Evolutionary conservation across 192 early-diverging fungal species (phyloP), one percentile per base, ranked within the genome.

Genomic region (Backusella australiensis): DNA sequence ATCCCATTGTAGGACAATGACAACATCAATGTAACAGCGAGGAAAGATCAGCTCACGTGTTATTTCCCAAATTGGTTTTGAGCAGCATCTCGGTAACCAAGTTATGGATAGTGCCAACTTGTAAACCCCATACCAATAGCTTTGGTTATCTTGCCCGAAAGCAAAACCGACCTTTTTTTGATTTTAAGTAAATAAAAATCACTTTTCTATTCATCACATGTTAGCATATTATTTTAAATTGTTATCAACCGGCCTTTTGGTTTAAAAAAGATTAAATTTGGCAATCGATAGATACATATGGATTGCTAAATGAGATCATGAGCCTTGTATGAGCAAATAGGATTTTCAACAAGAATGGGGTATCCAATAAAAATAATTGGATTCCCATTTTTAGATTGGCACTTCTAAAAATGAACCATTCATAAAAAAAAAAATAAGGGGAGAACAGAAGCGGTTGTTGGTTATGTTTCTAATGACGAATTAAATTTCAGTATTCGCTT

Each of bases 71-170:
- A 29, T 63, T 63, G 56, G 21, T 9, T 49, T 4, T 49, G 12
- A 63, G 56, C 56, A 63, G 56, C 11, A 63, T 23, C 23, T 29
- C 4, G 21, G 56, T 63, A 63, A 14, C 56, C 56, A 29, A 26
- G 56, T 29, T 12, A 29, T 29, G 21, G 56, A 12, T 29, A 8
- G 56, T 29, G 26, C 26, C 8, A 29, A 63, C 53, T 23, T 56
- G 53, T n/a, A 14, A 63, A 29, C 2, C 14, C 26, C 8, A 63
- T 63, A 63, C 56, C 56, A 63, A 63, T 63, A 63, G 11, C 56
- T 63, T 63, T 63, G 56, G 11, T 63, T 63, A 63, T 63, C 56
- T 63, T 63, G 56, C 56, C 56, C 56, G 56, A 63, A 63, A 63
- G 26, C 56, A 63, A 29, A 63, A 63, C 56, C 56, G 56, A 63